phyloP scores from a whole-genome alignment of 208 protist species.

The Leishmania mexicana region DNA sequence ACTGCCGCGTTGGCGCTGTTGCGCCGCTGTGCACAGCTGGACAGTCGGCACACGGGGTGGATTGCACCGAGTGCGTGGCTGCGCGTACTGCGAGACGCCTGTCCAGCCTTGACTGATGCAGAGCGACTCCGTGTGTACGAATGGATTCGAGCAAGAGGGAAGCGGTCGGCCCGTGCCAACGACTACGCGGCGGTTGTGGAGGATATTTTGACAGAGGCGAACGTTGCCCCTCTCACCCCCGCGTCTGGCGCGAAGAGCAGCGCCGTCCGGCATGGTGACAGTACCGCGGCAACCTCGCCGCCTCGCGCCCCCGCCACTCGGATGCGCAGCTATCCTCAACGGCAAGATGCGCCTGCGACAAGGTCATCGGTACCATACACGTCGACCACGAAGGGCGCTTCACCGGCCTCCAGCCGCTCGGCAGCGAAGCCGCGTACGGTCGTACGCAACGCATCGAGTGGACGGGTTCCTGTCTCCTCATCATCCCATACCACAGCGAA shows the following conservation, averaged over 20 bases:
- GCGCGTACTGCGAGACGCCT: conserved; percentile 5
- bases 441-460: background rate
- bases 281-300: background rate
- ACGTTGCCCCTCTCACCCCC: background rate
- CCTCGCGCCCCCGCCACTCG: background rate
- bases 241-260: background rate
- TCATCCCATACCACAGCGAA: background rate
- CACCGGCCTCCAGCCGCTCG: background rate
- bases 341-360: background rate
- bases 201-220: conserved; percentile 6
- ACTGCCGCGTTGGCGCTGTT: conserved; percentile 8
- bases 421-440: background rate
- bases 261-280: too few relatives aligned
- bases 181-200: conserved; percentile 16
- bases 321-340: background rate
- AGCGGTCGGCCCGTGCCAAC: conserved; percentile 1
- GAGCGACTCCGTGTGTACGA: background rate
- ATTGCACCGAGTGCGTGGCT: conserved; percentile 7
- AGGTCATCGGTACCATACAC: background rate
- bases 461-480: background rate
- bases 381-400: background rate
- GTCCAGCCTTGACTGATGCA: conserved; percentile 3
- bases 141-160: conserved; percentile 8
- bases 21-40: conserved; percentile 9
- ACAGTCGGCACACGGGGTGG: conserved; percentile 3